Evolutionary conservation across 2,329 filamentous ascomycete species (phyloP), one percentile per base, ranked within the genome.

Genomic region (Monosporascus sp.): DNA sequence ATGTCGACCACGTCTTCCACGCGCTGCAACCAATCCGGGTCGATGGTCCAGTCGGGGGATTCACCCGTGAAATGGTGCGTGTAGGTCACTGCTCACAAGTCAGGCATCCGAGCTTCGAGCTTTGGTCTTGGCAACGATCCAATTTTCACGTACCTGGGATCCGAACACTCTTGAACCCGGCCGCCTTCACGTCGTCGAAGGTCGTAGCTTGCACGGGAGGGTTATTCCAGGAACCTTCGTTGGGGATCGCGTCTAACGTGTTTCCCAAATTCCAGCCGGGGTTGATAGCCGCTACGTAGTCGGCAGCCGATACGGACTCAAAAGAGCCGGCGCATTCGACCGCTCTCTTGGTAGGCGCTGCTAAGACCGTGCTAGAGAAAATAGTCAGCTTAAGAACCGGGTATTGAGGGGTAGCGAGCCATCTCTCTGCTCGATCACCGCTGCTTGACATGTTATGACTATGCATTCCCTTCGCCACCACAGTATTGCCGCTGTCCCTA

Each of bases 191-290:
- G 49, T 76, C 69, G 44, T 78, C 71, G 53, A 85, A 81, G 0
- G 79, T 82, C 1, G 64, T 62, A 2, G 68, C 69, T 6, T 74
- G 68, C 1, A 82, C 79, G 0, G 77, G 73, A 0, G 75, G 70
- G 53, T 84, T 84, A 57, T 80, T 80, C 81, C 81, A 85, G 2
- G 75, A 78, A 5, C 78, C 80, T 62, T 85, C 82, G 48, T 75
- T 70, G 5, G 80, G 75, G 7, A 75, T 66, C 1, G 80, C 79
- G 61, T 84, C 82, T 31, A 85, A 72, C 0, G 80, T 82, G 52
- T 85, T 85, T 9, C 81, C 82, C 8, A 83, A 59, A 57, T 84
- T 85, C 81, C 81, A 85, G 7, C 81, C 81, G 0, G 80, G 77
- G 48, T 78, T 78, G 41, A 82, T 69, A 8, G 70, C 73, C 5